Evolutionary conservation across 129 eudicot species (phyloP).

Genomic region (Artemisia tridentata): DNA sequence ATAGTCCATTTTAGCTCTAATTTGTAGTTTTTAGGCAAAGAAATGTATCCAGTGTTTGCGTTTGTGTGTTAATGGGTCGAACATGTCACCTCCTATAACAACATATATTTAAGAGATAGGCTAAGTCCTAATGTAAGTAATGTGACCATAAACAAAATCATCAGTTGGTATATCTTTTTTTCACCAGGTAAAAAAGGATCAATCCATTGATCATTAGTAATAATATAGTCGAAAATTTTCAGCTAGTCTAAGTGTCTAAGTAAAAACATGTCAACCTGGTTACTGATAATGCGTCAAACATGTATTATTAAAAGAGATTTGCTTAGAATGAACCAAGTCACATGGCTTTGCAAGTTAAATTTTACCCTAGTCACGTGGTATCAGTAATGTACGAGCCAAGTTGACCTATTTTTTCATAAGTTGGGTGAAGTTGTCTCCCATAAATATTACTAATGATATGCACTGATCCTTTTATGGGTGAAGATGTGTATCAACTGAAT

Average conservation of each 20-base stretch:
- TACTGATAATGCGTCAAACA: not conserved
- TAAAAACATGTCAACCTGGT: no score
- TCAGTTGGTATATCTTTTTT: not conserved
- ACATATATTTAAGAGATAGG: no score
- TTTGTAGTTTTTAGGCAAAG: no score
- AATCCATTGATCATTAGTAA: not conserved
- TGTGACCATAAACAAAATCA: not conserved
- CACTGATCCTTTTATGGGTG: not conserved
- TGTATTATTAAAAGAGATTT: not conserved
- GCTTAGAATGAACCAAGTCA: not conserved
- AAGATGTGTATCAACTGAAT: not conserved
- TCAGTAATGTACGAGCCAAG: not conserved
- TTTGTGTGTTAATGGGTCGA: no score
- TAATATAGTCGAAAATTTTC: not conserved
- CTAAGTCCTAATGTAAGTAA: not conserved
- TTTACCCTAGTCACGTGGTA: not conserved
- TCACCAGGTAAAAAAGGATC: not conserved
- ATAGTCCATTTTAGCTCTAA: no score
- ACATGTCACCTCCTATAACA: not conserved
- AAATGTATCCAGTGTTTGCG: no score
- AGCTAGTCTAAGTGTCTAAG: not conserved
- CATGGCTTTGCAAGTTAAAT: not conserved
- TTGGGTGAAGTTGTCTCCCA: not conserved
- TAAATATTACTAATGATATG: not conserved
- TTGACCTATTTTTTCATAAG: not conserved